These are phyloP conservation scores for Xylaria curta DNA, from an alignment of 495 filamentous ascomycete genomes.

Conservation along the genomic window DNA sequence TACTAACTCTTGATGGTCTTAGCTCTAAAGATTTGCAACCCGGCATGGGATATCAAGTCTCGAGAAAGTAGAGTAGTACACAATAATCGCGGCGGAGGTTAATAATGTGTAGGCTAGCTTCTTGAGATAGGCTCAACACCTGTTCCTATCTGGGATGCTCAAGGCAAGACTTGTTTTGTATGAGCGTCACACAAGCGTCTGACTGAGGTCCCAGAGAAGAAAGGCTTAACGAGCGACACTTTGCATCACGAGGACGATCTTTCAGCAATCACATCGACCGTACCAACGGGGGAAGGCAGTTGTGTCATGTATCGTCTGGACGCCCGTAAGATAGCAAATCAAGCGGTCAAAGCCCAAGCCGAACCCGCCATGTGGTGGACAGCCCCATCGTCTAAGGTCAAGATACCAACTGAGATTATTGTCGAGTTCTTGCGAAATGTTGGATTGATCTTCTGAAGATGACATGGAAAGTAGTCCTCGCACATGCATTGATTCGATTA, in stretches of 20 bases:
- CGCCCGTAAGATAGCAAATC: constrained; percentile 82
- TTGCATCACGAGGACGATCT: constrained; percentile 35
- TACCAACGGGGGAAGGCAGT: constrained; percentile 90
- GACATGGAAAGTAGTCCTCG: constrained; percentile 47
- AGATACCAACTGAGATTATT: constrained; percentile 82
- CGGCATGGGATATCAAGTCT: not conserved
- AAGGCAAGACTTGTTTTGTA: constrained; percentile 34
- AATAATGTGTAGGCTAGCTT: not conserved
- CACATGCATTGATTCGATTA: constrained; percentile 75
- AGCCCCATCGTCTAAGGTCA: constrained; percentile 93
- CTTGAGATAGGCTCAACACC: constrained; percentile 8
- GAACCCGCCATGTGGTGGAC: constrained; percentile 94
- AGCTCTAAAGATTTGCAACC: not conserved
- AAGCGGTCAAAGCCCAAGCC: constrained; percentile 93
- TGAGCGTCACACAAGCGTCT: constrained; percentile 35
- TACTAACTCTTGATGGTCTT: not conserved
- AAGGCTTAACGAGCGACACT: constrained; percentile 47
- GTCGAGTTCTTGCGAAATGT: constrained; percentile 44
- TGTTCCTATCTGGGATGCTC: constrained; percentile 33
- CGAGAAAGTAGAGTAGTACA: not conserved
- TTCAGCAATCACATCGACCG: constrained; percentile 89
- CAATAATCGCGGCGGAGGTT: not conserved
- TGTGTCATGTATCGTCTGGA: constrained; percentile 83
- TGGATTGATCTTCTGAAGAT: constrained; percentile 16
- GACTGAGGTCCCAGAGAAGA: constrained; percentile 43